Base-by-base conservation (phyloP, 139 green algal species). In the Haematococcus sp. region DNA sequence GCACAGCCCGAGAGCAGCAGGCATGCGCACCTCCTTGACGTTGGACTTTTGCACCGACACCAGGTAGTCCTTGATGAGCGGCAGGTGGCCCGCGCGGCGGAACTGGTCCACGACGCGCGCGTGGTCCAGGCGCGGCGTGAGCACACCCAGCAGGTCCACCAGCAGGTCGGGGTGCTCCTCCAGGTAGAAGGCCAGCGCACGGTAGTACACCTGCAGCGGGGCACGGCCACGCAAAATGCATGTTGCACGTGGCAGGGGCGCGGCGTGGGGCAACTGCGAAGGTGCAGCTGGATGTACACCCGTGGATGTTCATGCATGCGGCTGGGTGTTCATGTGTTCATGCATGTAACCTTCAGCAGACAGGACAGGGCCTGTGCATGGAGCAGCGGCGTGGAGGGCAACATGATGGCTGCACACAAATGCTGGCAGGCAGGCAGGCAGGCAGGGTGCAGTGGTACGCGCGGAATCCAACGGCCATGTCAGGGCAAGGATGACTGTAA, bases 121-220 rank as follows among this genome's bases (percentile, higher is more conserved):
- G 77, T 98, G 94, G 88, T 99, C 95, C 31, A 99, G 81, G 25
- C 96, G 89, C 11, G 89, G 74, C 79, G 95, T 89, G 63, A 98
- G 83, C 64, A 90, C 88, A 76, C 91, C 94, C 66, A 99, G 87
- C 59, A 99, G 85, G 84, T 99, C 95, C 66, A 88, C 90, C 52
- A 99, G 87, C 74, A 98, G 88, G 73, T 97, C 90, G 0, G 96
- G 95, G 87, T 99, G 96, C 84, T 97, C 88, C 35, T 95, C 87
- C 67, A 99, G 87, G 88, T 99, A 99, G 88, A 98, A 99, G 65
- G 86, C 78, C 31, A 99, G 87, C 32, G 83, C 92, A 66, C 89
- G 88, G 94, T 99, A 99, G 85, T 97, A 94, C 63, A 97, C 84
- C 58, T 99, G 93, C 71, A n/a, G n/a, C n/a, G n/a, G n/a, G n/a